Evolutionary conservation across 1,139 yeast species (phyloP), one percentile per base, ranked within the genome.

Genomic region (Candida pseudoviswanathii): DNA sequence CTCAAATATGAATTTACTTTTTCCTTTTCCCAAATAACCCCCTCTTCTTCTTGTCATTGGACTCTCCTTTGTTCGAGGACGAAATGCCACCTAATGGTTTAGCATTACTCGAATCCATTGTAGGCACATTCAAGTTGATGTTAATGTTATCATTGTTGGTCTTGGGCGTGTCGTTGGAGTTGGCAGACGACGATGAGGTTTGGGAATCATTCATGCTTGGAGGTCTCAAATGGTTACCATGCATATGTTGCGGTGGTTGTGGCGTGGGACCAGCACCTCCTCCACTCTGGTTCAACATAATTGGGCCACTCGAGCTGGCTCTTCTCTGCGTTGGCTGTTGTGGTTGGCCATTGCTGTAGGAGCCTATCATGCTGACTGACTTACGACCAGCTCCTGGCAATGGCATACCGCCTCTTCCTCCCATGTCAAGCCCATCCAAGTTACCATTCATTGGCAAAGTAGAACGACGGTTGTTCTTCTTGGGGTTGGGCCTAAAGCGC

Each of bases 331-430:
- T 47, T 30, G 49, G 47, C 16, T 16, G 16, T 27, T 49, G 42
- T 21, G 47, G 34, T 32, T 42, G 41, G 16, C 45, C 33, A 33
- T 33, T 41, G 32, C 16, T 24, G 5, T 27, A 27, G 6, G 30
- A 5, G 9, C 30, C 30, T 27, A 49, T 37, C 40, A 52, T 53
- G 43, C 50, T 46, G 21, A 54, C 43, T 9, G 61, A 53, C 59
- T 65, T 55, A 63, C 61, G 54, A 16, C 45, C 40, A 24, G 52
- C 59, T 2, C 60, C 61, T 0, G 74, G 70, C 62, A 63, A 63
- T 45, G 80, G 80, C 80, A 75, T 76, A 9, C 80, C 80, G n/a
- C 78, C 80, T 56, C 81, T 67, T 8, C 80, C 80, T 10, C 80
- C 80, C 68, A 74, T 67, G 58, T 76, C 80, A 31, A 75, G 55